Percentiles rank a stretch among this genome's conserved stretches.
phyloP scores from a whole-genome alignment of 2,329 filamentous ascomycete species.

The Hymenotorrendiella dingleyae region DNA sequence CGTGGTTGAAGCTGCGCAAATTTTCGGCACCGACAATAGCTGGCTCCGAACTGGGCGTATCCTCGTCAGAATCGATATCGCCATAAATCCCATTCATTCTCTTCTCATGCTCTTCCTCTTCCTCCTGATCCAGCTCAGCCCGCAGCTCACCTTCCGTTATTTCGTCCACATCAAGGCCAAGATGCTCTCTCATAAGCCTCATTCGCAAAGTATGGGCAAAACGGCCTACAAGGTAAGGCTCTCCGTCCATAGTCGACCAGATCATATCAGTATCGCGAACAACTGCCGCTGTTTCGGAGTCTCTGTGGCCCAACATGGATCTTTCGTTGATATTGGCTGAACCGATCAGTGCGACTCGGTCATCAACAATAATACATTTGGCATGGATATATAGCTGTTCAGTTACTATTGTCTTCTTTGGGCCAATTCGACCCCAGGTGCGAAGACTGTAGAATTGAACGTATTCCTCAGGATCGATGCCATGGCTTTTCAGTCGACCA shows the following conservation, averaged over 20 bases:
- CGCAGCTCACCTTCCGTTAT: slow-evolving; percentile 74
- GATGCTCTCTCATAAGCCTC: slow-evolving; percentile 91
- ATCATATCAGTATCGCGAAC: slow-evolving; percentile 92
- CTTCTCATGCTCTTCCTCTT: slow-evolving; percentile 44
- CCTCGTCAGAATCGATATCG: slow-evolving; percentile 31
- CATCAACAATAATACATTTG: slow-evolving; percentile 94
- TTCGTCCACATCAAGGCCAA: slow-evolving; percentile 92
- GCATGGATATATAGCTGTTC: slow-evolving; percentile 98
- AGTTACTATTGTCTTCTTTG: slow-evolving; percentile 76
- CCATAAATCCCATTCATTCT: slow-evolving; percentile 60
- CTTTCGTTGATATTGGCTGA: slow-evolving; percentile 98
- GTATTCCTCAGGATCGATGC: slow-evolving; percentile 90
- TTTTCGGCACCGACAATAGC: slow-evolving; percentile 41
- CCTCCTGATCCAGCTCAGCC: slow-evolving; percentile 55
- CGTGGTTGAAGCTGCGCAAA: slow-evolving; percentile 68
- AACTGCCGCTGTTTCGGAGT: slow-evolving; percentile 86
- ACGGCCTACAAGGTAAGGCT: slow-evolving; percentile 81
- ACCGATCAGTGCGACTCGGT: slow-evolving; percentile 86
- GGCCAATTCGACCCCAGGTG: slow-evolving; percentile 86
- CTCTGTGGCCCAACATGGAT: slow-evolving; percentile 85
- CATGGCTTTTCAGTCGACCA: slow-evolving; percentile 68
- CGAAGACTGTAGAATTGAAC: slow-evolving; percentile 92
- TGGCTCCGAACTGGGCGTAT: slow-evolving; percentile 2
- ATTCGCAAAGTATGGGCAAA: slow-evolving; percentile 91
- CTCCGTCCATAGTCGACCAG: slow-evolving; percentile 83